phyloP scores from a whole-genome alignment of 2,329 filamentous ascomycete species.

The Sarocladium kiliense region DNA sequence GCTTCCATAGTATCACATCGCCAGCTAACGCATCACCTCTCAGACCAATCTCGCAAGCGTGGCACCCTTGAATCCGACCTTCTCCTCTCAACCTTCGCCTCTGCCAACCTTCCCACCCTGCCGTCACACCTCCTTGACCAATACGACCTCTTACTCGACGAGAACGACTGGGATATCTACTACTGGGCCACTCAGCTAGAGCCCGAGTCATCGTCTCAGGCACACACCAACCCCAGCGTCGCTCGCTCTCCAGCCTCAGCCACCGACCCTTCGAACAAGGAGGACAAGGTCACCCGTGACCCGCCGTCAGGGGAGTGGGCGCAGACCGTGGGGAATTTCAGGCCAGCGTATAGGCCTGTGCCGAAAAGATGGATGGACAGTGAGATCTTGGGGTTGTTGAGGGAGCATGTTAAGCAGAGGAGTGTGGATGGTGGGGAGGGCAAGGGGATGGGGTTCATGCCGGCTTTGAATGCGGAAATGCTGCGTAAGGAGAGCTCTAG shows the following conservation, averaged over 20 bases:
- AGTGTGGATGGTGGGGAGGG: constrained; percentile 34
- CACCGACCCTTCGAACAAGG: constrained; percentile 16
- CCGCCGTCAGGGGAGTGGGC: constrained; percentile 75
- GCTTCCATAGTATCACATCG: background rate
- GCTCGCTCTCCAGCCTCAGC: constrained; percentile 20
- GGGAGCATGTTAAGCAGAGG: constrained; percentile 71
- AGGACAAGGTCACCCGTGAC: constrained; percentile 28
- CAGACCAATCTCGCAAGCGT: constrained; percentile 95
- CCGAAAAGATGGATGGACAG: constrained; percentile 80
- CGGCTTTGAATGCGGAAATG: constrained; percentile 28
- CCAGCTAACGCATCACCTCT: constrained; percentile 3
- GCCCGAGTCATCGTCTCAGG: constrained; percentile 34
- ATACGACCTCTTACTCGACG: constrained; percentile 91
- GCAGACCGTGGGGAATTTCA: constrained; percentile 91
- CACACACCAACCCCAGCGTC: constrained; percentile 32
- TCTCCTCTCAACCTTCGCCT: constrained; percentile 91
- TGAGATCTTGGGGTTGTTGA: constrained; percentile 69
- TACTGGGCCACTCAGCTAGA: constrained; percentile 94
- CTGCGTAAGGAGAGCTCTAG: no score
- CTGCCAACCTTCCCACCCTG: constrained; percentile 72
- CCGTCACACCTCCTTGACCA: constrained; percentile 65
- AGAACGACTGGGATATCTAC: constrained; percentile 99
- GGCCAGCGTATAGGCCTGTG: constrained; percentile 87
- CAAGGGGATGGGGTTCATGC: constrained; percentile 55
- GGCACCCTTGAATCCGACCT: constrained; percentile 95